These are phyloP conservation scores for Xylariaceae sp. DNA, from an alignment of 2,329 filamentous ascomycete genomes.

Conservation along the genomic window DNA sequence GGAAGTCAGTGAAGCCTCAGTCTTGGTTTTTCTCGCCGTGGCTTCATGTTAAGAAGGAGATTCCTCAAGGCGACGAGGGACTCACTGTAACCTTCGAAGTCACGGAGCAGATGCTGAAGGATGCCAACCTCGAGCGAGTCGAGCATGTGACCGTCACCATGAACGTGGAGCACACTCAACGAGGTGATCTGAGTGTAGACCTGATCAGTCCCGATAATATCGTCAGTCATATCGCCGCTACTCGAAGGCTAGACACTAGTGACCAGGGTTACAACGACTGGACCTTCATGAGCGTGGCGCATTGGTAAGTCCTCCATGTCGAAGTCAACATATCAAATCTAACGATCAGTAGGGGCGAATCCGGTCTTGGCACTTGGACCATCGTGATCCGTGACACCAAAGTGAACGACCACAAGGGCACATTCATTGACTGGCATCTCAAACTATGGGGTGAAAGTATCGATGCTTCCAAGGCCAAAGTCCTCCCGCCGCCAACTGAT, in stretches of 20 bases:
- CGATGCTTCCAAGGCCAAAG: conserved; percentile 64
- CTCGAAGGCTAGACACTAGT: conserved; percentile 64
- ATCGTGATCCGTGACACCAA: conserved; percentile 80
- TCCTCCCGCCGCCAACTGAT: conserved; percentile 76
- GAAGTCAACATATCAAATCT: background rate
- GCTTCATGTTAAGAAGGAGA: conserved; percentile 79
- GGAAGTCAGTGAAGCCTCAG: conserved; percentile 87
- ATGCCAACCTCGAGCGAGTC: conserved; percentile 76
- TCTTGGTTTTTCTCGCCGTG: conserved; percentile 92
- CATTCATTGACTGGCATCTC: conserved; percentile 85
- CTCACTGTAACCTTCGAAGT: conserved; percentile 76
- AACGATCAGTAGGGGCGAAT: conserved; percentile 64
- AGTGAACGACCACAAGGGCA: conserved; percentile 70
- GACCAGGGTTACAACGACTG: conserved; percentile 77
- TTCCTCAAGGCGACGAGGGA: conserved; percentile 80
- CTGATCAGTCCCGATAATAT: conserved; percentile 77
- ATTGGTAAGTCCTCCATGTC: conserved; percentile 60
- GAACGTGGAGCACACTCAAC: conserved; percentile 83
- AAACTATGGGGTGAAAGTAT: conserved; percentile 90
- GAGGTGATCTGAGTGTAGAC: conserved; percentile 90
- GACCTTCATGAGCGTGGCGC: conserved; percentile 98
- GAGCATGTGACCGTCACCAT: conserved; percentile 98
- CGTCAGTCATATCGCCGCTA: conserved; percentile 74
- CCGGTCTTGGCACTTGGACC: conserved; percentile 83
- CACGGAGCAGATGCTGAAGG: conserved; percentile 70